phyloP scores from a whole-genome alignment of 169 alveolate genomes.

The Plasmodium vinckei region DNA sequence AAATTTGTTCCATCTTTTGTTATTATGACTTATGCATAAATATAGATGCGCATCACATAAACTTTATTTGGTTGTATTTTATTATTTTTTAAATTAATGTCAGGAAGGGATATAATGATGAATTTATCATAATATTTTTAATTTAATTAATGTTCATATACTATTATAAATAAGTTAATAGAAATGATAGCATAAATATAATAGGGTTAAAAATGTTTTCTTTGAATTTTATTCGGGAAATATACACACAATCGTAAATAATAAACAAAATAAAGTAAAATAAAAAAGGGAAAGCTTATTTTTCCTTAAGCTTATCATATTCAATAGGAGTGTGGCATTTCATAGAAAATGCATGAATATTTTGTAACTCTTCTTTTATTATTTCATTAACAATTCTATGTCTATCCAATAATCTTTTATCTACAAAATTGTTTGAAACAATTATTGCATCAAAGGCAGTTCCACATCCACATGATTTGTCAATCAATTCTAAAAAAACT shows the following conservation, averaged over 20 bases:
- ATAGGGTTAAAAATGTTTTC: background rate
- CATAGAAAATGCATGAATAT: conserved; percentile 89
- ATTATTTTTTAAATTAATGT: background rate
- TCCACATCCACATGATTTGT: conserved; percentile 90
- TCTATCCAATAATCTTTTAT: conserved; percentile 85
- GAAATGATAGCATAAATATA: background rate
- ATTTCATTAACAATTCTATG: conserved; percentile 88
- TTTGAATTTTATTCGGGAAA: background rate
- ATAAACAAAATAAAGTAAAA: background rate
- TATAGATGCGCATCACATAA: no score
- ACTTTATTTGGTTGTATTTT: no score
- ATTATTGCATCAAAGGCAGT: conserved; percentile 87
- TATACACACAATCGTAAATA: background rate
- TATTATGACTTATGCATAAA: no score
- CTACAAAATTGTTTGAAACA: conserved; percentile 84
- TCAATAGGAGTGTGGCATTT: conserved; percentile 89
- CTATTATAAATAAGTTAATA: background rate
- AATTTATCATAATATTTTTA: background rate
- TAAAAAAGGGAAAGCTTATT: background rate
- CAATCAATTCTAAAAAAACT: conserved; percentile 83
- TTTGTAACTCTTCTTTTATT: conserved; percentile 84
- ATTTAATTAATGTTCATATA: background rate
- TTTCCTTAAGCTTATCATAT: conserved; percentile 79
- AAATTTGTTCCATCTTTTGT: no score
- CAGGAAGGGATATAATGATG: background rate